Evolutionary conservation across 768 basidiomycete species (phyloP).

Genomic region (Roridomyces roridus): DNA sequence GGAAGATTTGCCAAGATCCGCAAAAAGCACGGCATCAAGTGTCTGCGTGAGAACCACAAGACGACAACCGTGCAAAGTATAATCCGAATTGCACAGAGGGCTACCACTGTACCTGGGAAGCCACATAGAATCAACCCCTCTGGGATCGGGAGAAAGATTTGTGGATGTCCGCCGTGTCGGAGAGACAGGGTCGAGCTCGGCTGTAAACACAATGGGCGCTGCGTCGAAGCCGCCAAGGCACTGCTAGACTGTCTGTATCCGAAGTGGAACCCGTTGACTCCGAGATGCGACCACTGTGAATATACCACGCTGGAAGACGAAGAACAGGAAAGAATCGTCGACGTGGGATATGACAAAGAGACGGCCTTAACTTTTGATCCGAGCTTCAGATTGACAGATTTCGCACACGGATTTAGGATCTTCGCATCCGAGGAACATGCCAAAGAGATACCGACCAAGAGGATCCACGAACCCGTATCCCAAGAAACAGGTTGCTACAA

Average conservation of each 20-base stretch:
- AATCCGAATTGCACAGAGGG: too few species aligned
- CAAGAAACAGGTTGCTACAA: not conserved
- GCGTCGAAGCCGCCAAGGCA: constrained; percentile 4
- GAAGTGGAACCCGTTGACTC: constrained; percentile 1
- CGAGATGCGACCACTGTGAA: not conserved
- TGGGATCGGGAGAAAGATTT: too few species aligned
- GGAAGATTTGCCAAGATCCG: not conserved
- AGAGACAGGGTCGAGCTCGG: too few species aligned
- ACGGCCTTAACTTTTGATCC: constrained; percentile 9
- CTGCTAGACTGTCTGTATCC: constrained; percentile 3
- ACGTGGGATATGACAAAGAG: not conserved
- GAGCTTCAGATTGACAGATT: not conserved
- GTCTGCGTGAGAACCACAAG: too few species aligned
- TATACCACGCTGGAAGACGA: not conserved
- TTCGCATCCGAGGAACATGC: not conserved
- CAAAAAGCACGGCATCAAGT: too few species aligned
- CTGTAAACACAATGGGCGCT: not conserved
- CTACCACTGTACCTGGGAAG: too few species aligned
- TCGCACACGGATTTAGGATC: constrained; percentile 1
- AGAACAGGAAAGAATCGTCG: not conserved
- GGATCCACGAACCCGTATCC: not conserved
- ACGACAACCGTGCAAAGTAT: too few species aligned
- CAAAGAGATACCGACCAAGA: not conserved
- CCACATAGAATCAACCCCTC: too few species aligned
- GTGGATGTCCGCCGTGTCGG: too few species aligned